A percentile compares a stretch with the other conserved stretches of the same genome.
phyloP scores from a whole-genome alignment of 495 filamentous ascomycete species.

The Sordaria brevicollis region DNA sequence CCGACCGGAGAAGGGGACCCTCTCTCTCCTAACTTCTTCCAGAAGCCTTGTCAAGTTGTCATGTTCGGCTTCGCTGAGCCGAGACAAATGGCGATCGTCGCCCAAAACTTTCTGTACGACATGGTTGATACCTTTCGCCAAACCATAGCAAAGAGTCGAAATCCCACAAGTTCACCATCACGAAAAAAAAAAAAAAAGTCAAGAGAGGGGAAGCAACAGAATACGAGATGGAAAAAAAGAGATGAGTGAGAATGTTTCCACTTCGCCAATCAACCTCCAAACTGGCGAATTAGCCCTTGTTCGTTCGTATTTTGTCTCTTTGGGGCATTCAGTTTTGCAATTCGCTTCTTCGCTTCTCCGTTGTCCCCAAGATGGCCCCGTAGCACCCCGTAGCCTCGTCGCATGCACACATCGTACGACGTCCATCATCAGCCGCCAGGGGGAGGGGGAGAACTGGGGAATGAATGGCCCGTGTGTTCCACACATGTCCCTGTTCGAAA shows the following conservation, averaged over 20 bases:
- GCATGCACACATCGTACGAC: not conserved
- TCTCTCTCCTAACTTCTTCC: not conserved
- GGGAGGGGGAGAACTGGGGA: not conserved
- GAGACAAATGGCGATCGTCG: not conserved
- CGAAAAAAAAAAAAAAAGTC: no score
- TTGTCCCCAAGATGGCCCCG: not conserved
- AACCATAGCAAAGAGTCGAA: not conserved
- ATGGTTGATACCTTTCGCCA: not conserved
- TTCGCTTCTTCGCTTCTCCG: not conserved
- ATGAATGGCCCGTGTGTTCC: not conserved
- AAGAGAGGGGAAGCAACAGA: not conserved
- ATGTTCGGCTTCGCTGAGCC: not conserved
- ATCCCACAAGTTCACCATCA: not conserved
- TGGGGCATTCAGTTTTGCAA: not conserved
- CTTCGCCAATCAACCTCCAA: no score
- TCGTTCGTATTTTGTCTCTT: not conserved
- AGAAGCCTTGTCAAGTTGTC: not conserved
- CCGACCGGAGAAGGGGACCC: not conserved
- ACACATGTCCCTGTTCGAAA: not conserved
- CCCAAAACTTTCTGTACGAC: not conserved
- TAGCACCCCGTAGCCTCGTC: not conserved
- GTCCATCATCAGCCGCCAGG: not conserved
- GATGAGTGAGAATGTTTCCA: not conserved
- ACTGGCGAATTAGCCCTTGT: not conserved
- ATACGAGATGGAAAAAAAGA: not conserved